These are phyloP conservation scores for Panicum hallii DNA, from an alignment of 202 grass and related monocot genomes.

Conservation along the genomic window DNA sequence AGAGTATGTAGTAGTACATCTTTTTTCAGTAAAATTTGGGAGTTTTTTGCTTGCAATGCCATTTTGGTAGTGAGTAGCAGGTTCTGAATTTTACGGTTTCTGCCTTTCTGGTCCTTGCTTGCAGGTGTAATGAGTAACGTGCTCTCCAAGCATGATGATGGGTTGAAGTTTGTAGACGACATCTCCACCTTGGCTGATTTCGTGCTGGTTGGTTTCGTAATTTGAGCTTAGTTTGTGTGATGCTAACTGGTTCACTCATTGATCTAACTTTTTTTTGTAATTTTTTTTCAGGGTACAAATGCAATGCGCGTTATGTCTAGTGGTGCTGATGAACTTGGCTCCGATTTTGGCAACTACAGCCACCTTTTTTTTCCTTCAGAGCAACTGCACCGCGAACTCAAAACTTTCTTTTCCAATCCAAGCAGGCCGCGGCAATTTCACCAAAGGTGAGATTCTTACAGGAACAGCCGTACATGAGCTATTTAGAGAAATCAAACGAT, in stretches of 20 bases:
- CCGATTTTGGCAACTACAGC: not conserved
- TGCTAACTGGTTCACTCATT: constrained; percentile 10
- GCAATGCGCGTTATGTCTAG: not conserved
- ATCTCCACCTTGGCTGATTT: constrained; percentile 41
- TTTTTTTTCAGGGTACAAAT: constrained; percentile 26
- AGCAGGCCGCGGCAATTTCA: not conserved
- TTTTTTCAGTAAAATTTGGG: not conserved
- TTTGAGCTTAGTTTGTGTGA: not conserved
- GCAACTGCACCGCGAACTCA: constrained; percentile 22
- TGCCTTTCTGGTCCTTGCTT: not conserved
- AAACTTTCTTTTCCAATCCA: constrained; percentile 40
- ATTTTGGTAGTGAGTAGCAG: not conserved
- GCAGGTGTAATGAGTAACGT: constrained; percentile 47
- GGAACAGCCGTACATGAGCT: not conserved
- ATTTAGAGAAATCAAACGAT: not conserved
- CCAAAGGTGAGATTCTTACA: constrained; percentile 38
- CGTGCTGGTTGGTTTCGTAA: constrained; percentile 36
- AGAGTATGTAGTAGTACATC: not conserved
- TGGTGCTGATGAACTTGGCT: constrained; percentile 1
- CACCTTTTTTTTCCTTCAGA: constrained; percentile 25
- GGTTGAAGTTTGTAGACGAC: not conserved
- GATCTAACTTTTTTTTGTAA: not conserved
- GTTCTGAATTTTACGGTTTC: not conserved
- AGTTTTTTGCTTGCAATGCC: not conserved
- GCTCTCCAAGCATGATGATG: not conserved